Evolutionary conservation across 2,329 filamentous ascomycete genomes (phyloP), one percentile per base, ranked within the genome.

Genomic region (Alternaria burnsii): DNA sequence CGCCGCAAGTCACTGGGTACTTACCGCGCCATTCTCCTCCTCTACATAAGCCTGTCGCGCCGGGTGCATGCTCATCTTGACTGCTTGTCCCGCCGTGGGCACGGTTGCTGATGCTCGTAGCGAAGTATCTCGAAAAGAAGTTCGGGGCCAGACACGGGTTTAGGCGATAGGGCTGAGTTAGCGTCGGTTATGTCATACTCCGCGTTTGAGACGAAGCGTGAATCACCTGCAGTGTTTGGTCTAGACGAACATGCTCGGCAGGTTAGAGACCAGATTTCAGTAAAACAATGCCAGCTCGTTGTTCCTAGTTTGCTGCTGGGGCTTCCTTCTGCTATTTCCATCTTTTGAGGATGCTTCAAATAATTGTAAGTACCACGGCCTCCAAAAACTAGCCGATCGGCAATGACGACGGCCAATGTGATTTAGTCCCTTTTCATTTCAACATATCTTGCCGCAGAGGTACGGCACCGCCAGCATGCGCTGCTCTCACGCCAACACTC

Each of bases 21-120:
- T 83, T 85, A 91, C 89, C 83, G 90, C 86, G 54, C 85, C 80
- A 75, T 87, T 84, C 43, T 83, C 89, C 76, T 97, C 94, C 84
- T 98, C 94, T 66, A 98, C 93, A 80, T 96, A 97, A 42, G 94
- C 94, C 80, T 94, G 91, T 68, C 95, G 88, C 78, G 94, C 89
- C 59, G 94, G 94, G 83, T 97, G 94, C 83, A 97, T 86, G 77
- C 81, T 86, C 76, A 79, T 79, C 20, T 65, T 75, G 71, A 41
- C 53, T 52, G 54, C 52, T 50, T 46, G 53, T 55, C 60, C 62
- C 64, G 43, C 59, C 36, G 60, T 54, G 66, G 59, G 61, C 59
- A 58, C 57, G 58, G 53, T 43, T 48, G 61, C 46, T 40, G 59
- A 46, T 55, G 58, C 56, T 59, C 52, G 66, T 58, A 59, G 55